A percentile compares a stretch with the other conserved stretches of the same genome.
phyloP scores from a whole-genome alignment of 257 asterid genomes.

The Salvia rosmarinus region DNA sequence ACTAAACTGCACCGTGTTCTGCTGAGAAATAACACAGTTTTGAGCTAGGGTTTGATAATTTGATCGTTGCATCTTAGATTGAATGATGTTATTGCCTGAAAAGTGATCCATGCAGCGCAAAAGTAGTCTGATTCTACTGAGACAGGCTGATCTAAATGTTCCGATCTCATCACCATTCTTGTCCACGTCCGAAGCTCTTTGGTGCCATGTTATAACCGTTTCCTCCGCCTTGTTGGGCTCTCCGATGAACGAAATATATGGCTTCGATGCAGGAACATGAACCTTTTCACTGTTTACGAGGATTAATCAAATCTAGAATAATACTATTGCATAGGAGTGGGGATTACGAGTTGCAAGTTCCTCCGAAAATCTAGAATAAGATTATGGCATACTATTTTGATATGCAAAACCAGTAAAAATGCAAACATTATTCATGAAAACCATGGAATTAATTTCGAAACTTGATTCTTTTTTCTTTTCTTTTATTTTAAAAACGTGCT shows the following conservation, averaged over 20 bases:
- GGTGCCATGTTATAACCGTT: constrained; percentile 59
- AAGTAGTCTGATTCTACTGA: constrained; percentile 61
- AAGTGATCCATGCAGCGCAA: constrained; percentile 59
- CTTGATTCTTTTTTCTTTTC: too few relatives aligned
- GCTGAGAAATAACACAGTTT: not conserved
- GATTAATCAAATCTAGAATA: not conserved
- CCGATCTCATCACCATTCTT: constrained; percentile 40
- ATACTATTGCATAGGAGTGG: too few relatives aligned
- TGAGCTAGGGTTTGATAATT: not conserved
- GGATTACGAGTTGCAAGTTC: too few relatives aligned
- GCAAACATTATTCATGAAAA: not conserved
- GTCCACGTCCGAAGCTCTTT: constrained; percentile 56
- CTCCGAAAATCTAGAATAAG: too few relatives aligned
- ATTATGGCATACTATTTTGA: too few relatives aligned
- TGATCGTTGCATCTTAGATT: not conserved
- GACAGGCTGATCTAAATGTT: constrained; percentile 56
- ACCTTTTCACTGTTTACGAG: constrained; percentile 68
- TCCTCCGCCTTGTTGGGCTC: constrained; percentile 25
- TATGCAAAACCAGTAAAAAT: not conserved
- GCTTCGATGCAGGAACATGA: constrained; percentile 52
- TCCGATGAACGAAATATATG: constrained; percentile 69
- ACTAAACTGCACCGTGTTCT: constrained; percentile 53
- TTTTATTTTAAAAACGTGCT: too few relatives aligned
- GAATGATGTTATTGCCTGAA: constrained; percentile 48
- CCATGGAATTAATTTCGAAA: too few relatives aligned